Conservation (phyloP, 1,284 basidiomycete genomes). For the Schizophyllum amplum region DNA sequence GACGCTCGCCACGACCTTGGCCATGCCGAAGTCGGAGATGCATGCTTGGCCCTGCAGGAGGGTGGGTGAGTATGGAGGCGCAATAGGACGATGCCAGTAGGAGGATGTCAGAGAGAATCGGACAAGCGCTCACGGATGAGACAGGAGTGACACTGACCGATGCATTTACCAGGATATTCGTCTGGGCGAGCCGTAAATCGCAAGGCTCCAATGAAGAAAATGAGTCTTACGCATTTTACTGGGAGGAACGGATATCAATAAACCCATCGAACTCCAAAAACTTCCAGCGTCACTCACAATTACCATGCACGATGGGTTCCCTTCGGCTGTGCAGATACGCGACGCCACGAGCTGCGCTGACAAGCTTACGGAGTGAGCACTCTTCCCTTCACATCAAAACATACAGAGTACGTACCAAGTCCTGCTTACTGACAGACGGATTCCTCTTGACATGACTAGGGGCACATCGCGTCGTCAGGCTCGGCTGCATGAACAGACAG, state of each 20-base stretch:
- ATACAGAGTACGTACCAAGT: too few species aligned
- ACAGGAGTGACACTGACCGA: not conserved
- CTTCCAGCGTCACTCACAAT: too few species aligned
- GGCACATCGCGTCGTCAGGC: slow-evolving; percentile 36
- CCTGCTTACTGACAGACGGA: not conserved
- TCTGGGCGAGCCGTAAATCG: not conserved
- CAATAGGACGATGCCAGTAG: slow-evolving; percentile 8
- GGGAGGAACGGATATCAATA: not conserved
- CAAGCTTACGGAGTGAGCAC: too few species aligned
- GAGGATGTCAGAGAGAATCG: too few species aligned
- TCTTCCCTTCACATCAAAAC: too few species aligned
- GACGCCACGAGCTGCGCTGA: not conserved
- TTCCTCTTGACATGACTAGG: slow-evolving; percentile 14
- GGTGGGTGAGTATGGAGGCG: slow-evolving; percentile 10
- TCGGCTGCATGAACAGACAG: slow-evolving; percentile 45
- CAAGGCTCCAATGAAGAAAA: not conserved
- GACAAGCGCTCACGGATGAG: too few species aligned
- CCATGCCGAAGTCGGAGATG: slow-evolving; percentile 55
- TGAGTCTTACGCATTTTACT: not conserved
- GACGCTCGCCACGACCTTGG: slow-evolving; percentile 48
- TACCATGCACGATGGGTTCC: not conserved
- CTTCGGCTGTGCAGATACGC: not conserved
- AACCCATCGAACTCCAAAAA: not conserved
- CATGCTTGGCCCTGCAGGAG: slow-evolving; percentile 36
- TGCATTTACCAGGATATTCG: not conserved